A percentile compares a stretch with the other conserved stretches of the same genome.
These are phyloP conservation scores for Tolypocladium paradoxum DNA, from an alignment of 2,329 filamentous ascomycete species.

Conservation along the genomic window DNA sequence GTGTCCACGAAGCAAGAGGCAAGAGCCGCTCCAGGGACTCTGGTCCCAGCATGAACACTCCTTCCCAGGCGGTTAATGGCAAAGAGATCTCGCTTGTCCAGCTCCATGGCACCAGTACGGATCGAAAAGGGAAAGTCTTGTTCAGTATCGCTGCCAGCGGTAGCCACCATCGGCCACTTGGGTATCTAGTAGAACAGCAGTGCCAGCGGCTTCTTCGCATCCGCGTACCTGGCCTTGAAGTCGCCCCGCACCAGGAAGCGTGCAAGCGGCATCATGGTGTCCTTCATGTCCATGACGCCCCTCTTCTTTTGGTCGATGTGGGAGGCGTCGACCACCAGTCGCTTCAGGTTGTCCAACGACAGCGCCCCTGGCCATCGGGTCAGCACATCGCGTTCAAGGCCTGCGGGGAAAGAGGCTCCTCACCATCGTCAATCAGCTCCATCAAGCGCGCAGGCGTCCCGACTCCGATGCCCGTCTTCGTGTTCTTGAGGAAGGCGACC, in stretches of 20 bases:
- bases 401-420: conserved; percentile 12
- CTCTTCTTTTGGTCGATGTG: conserved; percentile 93
- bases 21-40: background rate
- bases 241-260: conserved; percentile 60
- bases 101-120: no score
- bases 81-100: no score
- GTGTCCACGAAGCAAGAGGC: background rate
- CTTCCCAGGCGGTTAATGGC: background rate
- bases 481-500: conserved; percentile 58
- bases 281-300: conserved; percentile 89
- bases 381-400: background rate
- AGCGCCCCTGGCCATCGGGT: conserved; percentile 44
- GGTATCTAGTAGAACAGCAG: conserved; percentile 52
- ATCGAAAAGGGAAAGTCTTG: background rate
- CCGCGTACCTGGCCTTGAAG: conserved; percentile 59
- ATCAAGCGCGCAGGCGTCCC: conserved; percentile 77
- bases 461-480: conserved; percentile 73
- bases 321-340: conserved; percentile 81
- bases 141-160: background rate
- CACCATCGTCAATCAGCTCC: conserved; percentile 74
- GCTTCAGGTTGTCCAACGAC: conserved; percentile 58
- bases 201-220: conserved; percentile 45
- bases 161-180: background rate
- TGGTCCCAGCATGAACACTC: background rate
- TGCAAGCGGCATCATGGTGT: conserved; percentile 73